Conservation (phyloP, 345 rosid genomes). For the Mangifera indica region DNA sequence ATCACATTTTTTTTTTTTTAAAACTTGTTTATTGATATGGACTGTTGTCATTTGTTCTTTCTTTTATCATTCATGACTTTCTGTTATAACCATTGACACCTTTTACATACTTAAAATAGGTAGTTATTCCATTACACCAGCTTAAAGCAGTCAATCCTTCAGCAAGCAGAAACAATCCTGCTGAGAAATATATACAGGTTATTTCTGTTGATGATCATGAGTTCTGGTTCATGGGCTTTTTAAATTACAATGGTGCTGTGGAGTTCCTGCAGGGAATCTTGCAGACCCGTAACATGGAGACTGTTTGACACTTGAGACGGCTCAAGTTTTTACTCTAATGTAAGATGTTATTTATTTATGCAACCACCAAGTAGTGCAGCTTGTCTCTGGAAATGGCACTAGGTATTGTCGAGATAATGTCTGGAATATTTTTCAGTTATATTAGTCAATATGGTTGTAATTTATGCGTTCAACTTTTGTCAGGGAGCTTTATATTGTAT, state of each 20-base stretch:
- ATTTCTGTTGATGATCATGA: constrained; percentile 56
- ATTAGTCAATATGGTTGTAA: too few relatives aligned
- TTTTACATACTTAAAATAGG: constrained; percentile 41
- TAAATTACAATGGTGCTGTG: constrained; percentile 51
- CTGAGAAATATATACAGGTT: constrained; percentile 66
- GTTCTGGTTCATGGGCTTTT: constrained; percentile 73
- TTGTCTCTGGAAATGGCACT: constrained; percentile 12
- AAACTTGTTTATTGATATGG: too few relatives aligned
- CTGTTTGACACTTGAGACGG: constrained; percentile 32
- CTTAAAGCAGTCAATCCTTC: constrained; percentile 62
- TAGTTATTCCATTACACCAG: constrained; percentile 60
- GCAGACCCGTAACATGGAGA: constrained; percentile 30
- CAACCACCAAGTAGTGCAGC: constrained; percentile 6
- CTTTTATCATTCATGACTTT: constrained; percentile 3
- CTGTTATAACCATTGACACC: background rate
- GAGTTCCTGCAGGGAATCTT: constrained; percentile 39
- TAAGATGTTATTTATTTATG: constrained; percentile 7
- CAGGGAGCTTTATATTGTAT: constrained; percentile 12
- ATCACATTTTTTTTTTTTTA: background rate
- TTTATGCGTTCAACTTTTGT: constrained; percentile 12
- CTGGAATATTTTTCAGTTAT: constrained; percentile 10
- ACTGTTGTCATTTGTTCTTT: background rate
- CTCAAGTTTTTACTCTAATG: background rate
- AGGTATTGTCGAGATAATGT: constrained; percentile 26
- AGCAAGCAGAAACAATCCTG: constrained; percentile 40